Evolutionary conservation across 805 yeast genomes (phyloP), one percentile per base, ranked within the genome.

Genomic region (Ogataea thermomethanolica): DNA sequence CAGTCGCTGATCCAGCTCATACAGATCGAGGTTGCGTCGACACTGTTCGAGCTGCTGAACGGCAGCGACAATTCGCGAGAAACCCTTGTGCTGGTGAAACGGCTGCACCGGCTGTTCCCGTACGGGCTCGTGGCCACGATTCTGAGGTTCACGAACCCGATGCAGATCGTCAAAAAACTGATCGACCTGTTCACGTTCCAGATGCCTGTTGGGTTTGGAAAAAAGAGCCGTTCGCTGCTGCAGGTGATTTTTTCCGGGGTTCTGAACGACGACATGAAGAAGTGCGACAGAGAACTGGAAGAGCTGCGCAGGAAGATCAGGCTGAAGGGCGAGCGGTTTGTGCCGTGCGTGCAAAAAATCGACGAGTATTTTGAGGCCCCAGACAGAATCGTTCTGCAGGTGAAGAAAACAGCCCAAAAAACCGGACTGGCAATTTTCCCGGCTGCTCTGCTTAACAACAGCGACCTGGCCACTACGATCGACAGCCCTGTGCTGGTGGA

Each of bases 51-150:
- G 48, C 51, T 84, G 27, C 83, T 89, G 51, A 67, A 91, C 17
- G 93, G 91, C 1, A 81, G 78, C 38, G 98, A 91, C 58, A 78
- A 78, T 46, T 80, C 95, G 1, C 77, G 79, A 44, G 96, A 87
- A 51, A 67, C 85, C 51, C 80, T 83, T 51, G 71, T 74, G 9
- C 88, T 87, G 55, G 66, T 84, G 24, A 78, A 78, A 48, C 76
- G 81, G 42, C 64, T 93, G 28, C 96, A 91, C 63, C 65, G 71
- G 24, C 55, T 87, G 44, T 77, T 91, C 65, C 99, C 98, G 0
- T 93, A 91, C 59, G 65, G 74, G 1, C 57, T 91, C 25, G 76
- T 90, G 60, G 80, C 81, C 30, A 85, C 86, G 14, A 83, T 91
- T 15, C 62, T 93, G 55, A 74, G 79, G 54, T 78, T 83, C 44